Evolutionary conservation across 202 grass and related monocot genomes (phyloP).

Genomic region (Musa balbisiana): DNA sequence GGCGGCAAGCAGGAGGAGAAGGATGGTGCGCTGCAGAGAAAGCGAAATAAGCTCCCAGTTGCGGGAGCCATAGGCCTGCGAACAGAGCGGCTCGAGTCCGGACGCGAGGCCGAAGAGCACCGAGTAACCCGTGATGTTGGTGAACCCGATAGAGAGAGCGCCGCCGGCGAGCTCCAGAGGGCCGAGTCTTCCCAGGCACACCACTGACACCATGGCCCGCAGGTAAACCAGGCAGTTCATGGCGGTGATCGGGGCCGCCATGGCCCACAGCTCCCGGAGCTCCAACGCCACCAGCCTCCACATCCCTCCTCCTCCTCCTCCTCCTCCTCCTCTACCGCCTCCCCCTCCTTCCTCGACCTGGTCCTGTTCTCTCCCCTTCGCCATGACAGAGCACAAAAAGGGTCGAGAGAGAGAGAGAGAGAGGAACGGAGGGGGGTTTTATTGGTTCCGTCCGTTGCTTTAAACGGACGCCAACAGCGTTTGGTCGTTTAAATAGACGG

Average conservation of each 20-base stretch:
- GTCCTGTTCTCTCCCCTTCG: too few relatives aligned
- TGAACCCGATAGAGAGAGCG: slow-evolving; percentile 7
- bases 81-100: slow-evolving; percentile 5
- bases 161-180: slow-evolving; percentile 1
- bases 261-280: neutral
- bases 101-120: slow-evolving; percentile 5
- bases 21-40: slow-evolving; percentile 6
- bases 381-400: too few relatives aligned
- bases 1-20: neutral
- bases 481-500: too few relatives aligned
- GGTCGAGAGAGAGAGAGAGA: too few relatives aligned
- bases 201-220: neutral
- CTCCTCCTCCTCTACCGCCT: neutral
- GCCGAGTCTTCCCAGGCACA: slow-evolving; percentile 4
- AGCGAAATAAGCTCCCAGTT: slow-evolving; percentile 5
- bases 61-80: slow-evolving; percentile 7
- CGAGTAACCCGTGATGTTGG: slow-evolving; percentile 7
- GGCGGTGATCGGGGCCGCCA: slow-evolving; percentile 4
- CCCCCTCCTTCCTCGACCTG: neutral
- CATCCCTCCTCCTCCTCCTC: neutral
- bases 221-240: slow-evolving; percentile 9
- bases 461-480: too few relatives aligned
- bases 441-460: too few relatives aligned
- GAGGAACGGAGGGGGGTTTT: too few relatives aligned
- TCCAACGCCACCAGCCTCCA: neutral